Evolutionary conservation across 345 rosid genomes (phyloP), one percentile per base, ranked within the genome.

Genomic region (Kernera saxatilis): DNA sequence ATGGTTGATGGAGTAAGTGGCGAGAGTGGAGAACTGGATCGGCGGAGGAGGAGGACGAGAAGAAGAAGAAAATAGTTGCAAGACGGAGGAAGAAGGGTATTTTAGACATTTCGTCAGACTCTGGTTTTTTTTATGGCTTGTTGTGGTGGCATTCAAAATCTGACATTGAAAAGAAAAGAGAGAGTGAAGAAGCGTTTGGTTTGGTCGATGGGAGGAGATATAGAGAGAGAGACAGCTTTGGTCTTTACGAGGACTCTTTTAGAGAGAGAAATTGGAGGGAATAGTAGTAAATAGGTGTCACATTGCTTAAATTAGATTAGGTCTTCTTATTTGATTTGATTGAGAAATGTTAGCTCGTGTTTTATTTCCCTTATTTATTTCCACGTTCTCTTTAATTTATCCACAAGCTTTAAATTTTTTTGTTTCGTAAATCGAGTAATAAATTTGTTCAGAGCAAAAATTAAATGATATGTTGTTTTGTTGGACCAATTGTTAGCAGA

Each of bases 1-100:
- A 78, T 0, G 97, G 96, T 18, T 86, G 97, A 68, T 88, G 97
- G 52, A 91, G 91, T 35, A 88, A 75, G 45, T 69, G 93, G 6
- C 88, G 86, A 69, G 66, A 71, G 5, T 67, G 78, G 10, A 60
- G 51, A 1, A n/a, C 68, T 41, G 33, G 69, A 71, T 29, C 55
- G 79, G 67, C 23, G 77, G 76, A 19, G 77, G 60, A 23, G 52
- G 64, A 78, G 26, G 33, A 80, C 54, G 48, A 6, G 70, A 33
- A 33, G 69, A 46, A 15, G 72, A 61, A 10, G n/a, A 43, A 17
- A 63, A 78, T 12, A 33, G n/a, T 6, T 3, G n/a, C 14, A 6
- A n/a, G 52, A 13, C 44, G 15, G 49, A 26, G 32, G 57, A 57
- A 8, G 58, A 60, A 65, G 72, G 80, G 64, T 44, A 50, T 4